A percentile compares a stretch with the other conserved stretches of the same genome.
These are phyloP conservation scores for Penicillium desertorum DNA, from an alignment of 495 filamentous ascomycete genomes.

Conservation along the genomic window DNA sequence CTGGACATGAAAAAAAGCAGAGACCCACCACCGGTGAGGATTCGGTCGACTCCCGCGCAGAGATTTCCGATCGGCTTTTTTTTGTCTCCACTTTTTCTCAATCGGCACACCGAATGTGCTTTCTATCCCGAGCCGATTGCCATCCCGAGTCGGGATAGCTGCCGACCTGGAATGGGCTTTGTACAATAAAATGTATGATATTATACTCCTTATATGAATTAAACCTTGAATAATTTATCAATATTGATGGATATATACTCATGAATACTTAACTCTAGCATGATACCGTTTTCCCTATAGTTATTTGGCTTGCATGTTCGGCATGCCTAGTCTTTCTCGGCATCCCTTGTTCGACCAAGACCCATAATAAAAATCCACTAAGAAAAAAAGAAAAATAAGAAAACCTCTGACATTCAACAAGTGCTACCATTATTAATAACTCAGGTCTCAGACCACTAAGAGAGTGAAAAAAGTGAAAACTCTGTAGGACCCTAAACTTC, in stretches of 20 bases:
- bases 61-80: slow-evolving; percentile 24
- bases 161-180: not conserved
- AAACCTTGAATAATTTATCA: not conserved
- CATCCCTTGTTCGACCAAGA: slow-evolving; percentile 14
- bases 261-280: not conserved
- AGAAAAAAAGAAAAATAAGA: slow-evolving; percentile 19
- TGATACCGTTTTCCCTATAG: not conserved
- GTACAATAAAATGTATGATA: not conserved
- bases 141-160: slow-evolving; percentile 26
- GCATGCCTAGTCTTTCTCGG: slow-evolving; percentile 3
- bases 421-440: not conserved
- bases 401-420: slow-evolving; percentile 7
- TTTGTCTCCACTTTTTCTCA: slow-evolving; percentile 18
- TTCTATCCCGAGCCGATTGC: slow-evolving; percentile 17
- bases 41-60: slow-evolving; percentile 27
- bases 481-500: not conserved
- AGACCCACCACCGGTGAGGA: slow-evolving; percentile 28
- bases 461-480: not conserved
- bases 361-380: slow-evolving; percentile 20
- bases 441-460: slow-evolving; percentile 13
- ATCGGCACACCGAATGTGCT: slow-evolving; percentile 34
- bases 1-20: not conserved
- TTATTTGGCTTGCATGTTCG: slow-evolving; percentile 2
- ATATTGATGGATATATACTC: not conserved
- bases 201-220: not conserved